Evolutionary conservation across 805 yeast genomes (phyloP), one percentile per base, ranked within the genome.

Genomic region (Zygotorulaspora sp.): DNA sequence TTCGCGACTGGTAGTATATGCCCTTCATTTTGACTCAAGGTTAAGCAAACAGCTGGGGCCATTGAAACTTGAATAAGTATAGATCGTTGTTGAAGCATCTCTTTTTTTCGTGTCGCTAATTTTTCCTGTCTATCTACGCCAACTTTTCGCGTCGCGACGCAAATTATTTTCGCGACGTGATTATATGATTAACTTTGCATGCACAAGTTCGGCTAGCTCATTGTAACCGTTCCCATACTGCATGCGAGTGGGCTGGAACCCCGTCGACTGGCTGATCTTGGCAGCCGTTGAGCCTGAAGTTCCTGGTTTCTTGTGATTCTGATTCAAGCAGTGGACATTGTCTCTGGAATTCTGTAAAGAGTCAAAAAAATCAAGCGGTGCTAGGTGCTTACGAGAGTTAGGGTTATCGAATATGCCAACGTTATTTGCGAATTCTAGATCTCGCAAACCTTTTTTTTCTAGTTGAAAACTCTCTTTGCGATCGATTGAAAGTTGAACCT

Each of bases 401-500:
- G 53, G 57, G 9, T 23, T 43, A 17, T 48, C 43, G 32, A 42
- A 52, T 13, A 53, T 38, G 3, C 52, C 53, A 6, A 57, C 49
- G 38, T 55, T 44, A 35, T 45, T 52, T 6, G 52, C 48, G 37
- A 50, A 50, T 34, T 57, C 60, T 2, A 45, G 25, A n/a, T 44
- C 43, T 12, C 12, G 10, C 11, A 18, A 11, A 21, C 35, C 31
- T 24, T 28, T 19, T 14, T 20, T 21, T 10, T 20, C 27, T 19
- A 34, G 29, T 17, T n/a, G 17, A 28, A 34, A 44, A 35, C 33
- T 19, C 18, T 40, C 40, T 28, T 48, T 45, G 2, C 50, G 40
- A 23, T 38, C 33, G 25, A 37, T 30, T 4, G 51, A 35, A 22
- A 54, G 37, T 19, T 48, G 51, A 5, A 36, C 43, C 30, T 43